Conservation (phyloP, 2,329 filamentous ascomycete species). For the Verticillium isaacii region DNA sequence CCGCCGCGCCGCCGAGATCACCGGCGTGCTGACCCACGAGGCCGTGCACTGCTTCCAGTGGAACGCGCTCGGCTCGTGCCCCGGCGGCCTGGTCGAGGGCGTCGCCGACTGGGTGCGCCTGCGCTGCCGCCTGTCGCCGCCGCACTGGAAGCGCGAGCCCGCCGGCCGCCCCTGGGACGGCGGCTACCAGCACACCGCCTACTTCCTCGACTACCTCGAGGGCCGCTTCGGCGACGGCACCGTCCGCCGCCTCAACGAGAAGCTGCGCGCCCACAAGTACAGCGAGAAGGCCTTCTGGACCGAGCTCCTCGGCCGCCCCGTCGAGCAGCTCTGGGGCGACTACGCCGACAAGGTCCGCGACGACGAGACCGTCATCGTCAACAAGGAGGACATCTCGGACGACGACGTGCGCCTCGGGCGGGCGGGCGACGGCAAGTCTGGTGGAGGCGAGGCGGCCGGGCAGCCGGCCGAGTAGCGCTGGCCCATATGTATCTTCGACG, state of each 20-base stretch:
- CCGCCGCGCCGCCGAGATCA: constrained; percentile 57
- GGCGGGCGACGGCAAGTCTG: neutral
- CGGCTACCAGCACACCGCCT: constrained; percentile 88
- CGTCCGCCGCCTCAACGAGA: constrained; percentile 62
- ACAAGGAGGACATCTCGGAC: constrained; percentile 15
- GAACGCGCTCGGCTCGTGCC: constrained; percentile 56
- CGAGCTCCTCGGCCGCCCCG: constrained; percentile 58
- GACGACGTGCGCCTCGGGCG: constrained; percentile 4
- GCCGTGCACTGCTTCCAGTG: constrained; percentile 94
- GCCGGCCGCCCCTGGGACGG: constrained; percentile 66
- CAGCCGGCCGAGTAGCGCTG: neutral
- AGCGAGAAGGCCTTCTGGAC: constrained; percentile 64
- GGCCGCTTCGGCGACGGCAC: constrained; percentile 54
- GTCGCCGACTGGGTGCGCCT: constrained; percentile 91
- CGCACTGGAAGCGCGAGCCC: constrained; percentile 70
- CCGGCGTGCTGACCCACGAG: constrained; percentile 84
- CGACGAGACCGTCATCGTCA: constrained; percentile 14
- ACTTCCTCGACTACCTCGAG: constrained; percentile 86
- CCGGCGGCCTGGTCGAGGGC: constrained; percentile 81
- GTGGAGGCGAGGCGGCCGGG: neutral
- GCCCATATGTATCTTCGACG: neutral
- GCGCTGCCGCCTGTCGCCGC: constrained; percentile 65
- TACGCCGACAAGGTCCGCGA: constrained; percentile 46
- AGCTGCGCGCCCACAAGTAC: constrained; percentile 59
- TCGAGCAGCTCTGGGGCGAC: constrained; percentile 69